Conservation (phyloP, 805 yeast genomes). For the Diddensiella santjacobensis region DNA sequence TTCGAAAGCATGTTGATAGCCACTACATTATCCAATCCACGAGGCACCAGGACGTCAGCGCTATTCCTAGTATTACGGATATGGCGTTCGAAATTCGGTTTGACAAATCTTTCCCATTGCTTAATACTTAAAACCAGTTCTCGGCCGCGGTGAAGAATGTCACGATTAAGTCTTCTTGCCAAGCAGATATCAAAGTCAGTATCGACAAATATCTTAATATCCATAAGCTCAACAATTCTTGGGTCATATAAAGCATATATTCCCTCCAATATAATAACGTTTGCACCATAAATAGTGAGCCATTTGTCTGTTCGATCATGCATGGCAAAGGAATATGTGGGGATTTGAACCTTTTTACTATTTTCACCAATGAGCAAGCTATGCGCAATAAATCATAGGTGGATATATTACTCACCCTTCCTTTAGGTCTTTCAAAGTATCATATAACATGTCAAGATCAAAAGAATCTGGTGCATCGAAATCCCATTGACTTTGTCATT, state of each 20-base stretch:
- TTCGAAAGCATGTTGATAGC: constrained; percentile 77
- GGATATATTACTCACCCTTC: constrained; percentile 43
- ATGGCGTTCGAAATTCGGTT: constrained; percentile 79
- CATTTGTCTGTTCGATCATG: constrained; percentile 61
- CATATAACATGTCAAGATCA: constrained; percentile 68
- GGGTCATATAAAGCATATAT: constrained; percentile 75
- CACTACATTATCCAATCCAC: constrained; percentile 75
- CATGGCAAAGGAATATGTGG: constrained; percentile 62
- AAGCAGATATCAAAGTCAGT: constrained; percentile 91
- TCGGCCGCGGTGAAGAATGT: constrained; percentile 80
- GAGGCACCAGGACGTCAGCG: constrained; percentile 88
- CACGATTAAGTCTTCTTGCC: constrained; percentile 83
- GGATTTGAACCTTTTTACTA: constrained; percentile 50
- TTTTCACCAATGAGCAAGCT: not conserved
- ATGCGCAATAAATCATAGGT: not conserved
- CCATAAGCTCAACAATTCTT: constrained; percentile 69
- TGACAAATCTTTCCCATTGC: constrained; percentile 90
- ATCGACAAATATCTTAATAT: constrained; percentile 84
- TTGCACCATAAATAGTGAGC: constrained; percentile 87
- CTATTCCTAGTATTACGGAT: constrained; percentile 70
- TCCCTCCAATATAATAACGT: constrained; percentile 89
- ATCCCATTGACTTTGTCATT: constrained; percentile 61
- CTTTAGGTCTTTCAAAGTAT: constrained; percentile 62
- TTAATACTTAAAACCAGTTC: constrained; percentile 75
- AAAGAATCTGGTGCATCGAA: constrained; percentile 85